phyloP scores from a whole-genome alignment of 108 stramenopile species.

The Asterionellopsis glacialis region DNA sequence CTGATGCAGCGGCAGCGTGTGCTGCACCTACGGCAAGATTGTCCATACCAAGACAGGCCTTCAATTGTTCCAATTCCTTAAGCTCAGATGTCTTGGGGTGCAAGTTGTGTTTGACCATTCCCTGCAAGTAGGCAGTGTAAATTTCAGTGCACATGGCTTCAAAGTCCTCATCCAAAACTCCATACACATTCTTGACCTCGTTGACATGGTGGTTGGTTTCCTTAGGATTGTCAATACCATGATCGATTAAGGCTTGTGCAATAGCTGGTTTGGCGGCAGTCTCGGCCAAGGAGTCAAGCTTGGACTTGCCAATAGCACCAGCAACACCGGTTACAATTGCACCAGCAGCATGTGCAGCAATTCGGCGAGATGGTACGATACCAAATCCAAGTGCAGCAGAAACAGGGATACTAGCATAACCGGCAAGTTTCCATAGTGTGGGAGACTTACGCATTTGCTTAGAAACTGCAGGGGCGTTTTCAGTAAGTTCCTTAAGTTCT shows the following conservation, averaged over 20 bases:
- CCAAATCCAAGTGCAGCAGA: constrained; percentile 49
- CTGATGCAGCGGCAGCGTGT: constrained; percentile 56
- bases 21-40: constrained; percentile 81
- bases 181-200: constrained; percentile 25
- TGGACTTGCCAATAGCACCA: constrained; percentile 48
- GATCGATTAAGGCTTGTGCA: constrained; percentile 45
- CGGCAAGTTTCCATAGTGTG: constrained; percentile 36
- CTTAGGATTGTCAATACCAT: constrained; percentile 36
- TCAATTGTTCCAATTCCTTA: constrained; percentile 59
- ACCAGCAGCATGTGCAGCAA: constrained; percentile 45
- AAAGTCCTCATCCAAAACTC: constrained; percentile 57
- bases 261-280: constrained; percentile 46
- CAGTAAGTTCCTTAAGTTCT: constrained; percentile 41
- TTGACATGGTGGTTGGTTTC: constrained; percentile 20
- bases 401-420: constrained; percentile 47
- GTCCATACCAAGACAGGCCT: constrained; percentile 39
- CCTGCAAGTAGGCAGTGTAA: constrained; percentile 59
- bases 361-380: constrained; percentile 33
- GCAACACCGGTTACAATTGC: constrained; percentile 46
- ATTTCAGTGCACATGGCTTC: constrained; percentile 50
- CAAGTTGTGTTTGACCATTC: constrained; percentile 66
- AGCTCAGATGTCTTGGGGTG: constrained; percentile 67
- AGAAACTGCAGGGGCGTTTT: constrained; percentile 6
- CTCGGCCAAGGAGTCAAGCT: constrained; percentile 35
- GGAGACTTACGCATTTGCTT: constrained; percentile 33